Base-by-base conservation (phyloP, 1,284 basidiomycete species). In the Boletus coffeatus region DNA sequence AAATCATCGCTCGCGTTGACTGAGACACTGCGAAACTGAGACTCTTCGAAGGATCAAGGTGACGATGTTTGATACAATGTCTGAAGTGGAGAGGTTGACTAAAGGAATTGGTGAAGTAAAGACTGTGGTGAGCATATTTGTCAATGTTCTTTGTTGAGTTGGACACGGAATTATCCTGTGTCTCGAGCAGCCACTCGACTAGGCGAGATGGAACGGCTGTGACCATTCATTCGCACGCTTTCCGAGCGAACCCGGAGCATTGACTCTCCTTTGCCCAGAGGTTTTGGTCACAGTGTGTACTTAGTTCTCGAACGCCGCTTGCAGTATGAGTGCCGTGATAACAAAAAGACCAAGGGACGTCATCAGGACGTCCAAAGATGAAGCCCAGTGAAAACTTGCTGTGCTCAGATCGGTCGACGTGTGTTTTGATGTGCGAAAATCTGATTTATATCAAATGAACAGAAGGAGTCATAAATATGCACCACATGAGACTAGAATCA, bases 11-110 rank as follows among this genome's bases (percentile, higher is more conserved):
- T 76, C 1, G 83, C 75, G 65, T 88, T 81, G 55, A 88, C 76
- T 3, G 86, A 80, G 34, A 89, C 81, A 61, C 92, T 83, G 57
- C 25, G 2, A 25, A 25, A 25, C 25, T 25, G 25, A 25, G 25
- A 25, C 25, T 25, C 25, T 25, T 25, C 92, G 89, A 56, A 94
- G 78, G 60, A 93, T 81, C 56, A 96, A 77, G 1, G 84, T 83
- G 56, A 92, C 83, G 41, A 96, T 81, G 67, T 85, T 92, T 11
- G 89, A 87, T 62, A 95, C 82, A 53, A 96, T 85, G 70, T 98
- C 95, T 2, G 93, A 93, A 0, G 96, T 95, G 4, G 93, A 94
- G 25, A 98, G 79, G 69, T 96, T 97, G 73, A 96, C 86, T 62
- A 98, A 81, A 32, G 93, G 90, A 13, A 86, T 89, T 7, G 88